Percentiles rank a stretch among this genome's conserved stretches.
phyloP scores from a whole-genome alignment of 2,329 filamentous ascomycete genomes.

The Arthrobotrys conoides region DNA sequence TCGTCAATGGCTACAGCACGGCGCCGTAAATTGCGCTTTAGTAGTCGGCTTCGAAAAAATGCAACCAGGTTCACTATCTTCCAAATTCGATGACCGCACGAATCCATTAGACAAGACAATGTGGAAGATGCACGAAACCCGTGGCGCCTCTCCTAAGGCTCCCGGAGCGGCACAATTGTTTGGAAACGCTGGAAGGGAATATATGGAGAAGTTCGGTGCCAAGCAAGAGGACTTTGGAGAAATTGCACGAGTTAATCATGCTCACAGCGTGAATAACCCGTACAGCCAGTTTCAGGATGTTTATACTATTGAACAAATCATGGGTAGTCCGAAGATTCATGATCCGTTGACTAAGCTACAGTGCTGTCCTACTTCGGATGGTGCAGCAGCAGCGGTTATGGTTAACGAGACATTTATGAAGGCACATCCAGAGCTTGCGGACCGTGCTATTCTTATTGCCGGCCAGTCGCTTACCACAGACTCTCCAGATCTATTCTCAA shows the following conservation, averaged over 20 bases:
- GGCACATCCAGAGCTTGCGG: slow-evolving; percentile 82
- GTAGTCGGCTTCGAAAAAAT: slow-evolving; percentile 99
- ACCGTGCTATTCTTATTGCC: slow-evolving; percentile 88
- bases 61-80: slow-evolving; percentile 88
- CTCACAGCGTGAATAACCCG: slow-evolving; percentile 90
- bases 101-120: slow-evolving; percentile 81
- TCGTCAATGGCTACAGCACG: slow-evolving; percentile 81
- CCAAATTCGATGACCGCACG: slow-evolving; percentile 85
- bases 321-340: slow-evolving; percentile 82
- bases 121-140: slow-evolving; percentile 85
- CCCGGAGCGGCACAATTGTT: slow-evolving; percentile 94
- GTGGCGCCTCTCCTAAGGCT: slow-evolving; percentile 80
- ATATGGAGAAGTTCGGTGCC: slow-evolving; percentile 95
- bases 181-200: slow-evolving; percentile 92
- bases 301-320: slow-evolving; percentile 87
- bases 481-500: slow-evolving; percentile 81
- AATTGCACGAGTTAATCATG: slow-evolving; percentile 92
- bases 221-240: slow-evolving; percentile 89
- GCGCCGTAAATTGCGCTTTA: slow-evolving; percentile 87
- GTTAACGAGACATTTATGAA: slow-evolving; percentile 92
- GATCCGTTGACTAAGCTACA: slow-evolving; percentile 96
- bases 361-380: slow-evolving; percentile 96
- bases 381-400: slow-evolving; percentile 87
- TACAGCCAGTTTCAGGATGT: slow-evolving; percentile 98
- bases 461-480: slow-evolving; percentile 92